Conservation (phyloP, 2,329 filamentous ascomycete species). For the Hortaea werneckii region DNA sequence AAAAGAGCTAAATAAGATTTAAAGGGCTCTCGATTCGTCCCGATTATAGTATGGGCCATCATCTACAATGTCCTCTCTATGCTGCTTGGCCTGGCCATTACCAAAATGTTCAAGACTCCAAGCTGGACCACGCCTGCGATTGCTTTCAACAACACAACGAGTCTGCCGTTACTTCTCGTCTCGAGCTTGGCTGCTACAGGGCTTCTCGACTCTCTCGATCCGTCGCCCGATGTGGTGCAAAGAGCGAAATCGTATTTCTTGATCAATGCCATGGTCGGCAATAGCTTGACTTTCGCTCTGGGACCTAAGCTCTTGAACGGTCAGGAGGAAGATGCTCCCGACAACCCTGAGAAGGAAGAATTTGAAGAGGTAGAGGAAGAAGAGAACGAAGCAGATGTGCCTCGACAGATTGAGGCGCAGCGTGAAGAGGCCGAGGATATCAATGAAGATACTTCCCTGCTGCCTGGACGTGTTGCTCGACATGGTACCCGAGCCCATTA, state of each 20-base stretch:
- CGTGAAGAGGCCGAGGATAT: conserved; percentile 19
- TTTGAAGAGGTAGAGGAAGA: conserved; percentile 9
- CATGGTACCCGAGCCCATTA: conserved; percentile 21
- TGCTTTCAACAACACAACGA: conserved; percentile 49
- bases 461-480: conserved; percentile 32
- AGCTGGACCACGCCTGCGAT: conserved; percentile 45
- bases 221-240: conserved; percentile 40
- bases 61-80: conserved; percentile 42
- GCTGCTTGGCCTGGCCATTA: conserved; percentile 34
- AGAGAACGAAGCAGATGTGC: conserved; percentile 16
- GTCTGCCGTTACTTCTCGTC: conserved; percentile 42
- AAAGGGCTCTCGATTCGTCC: conserved; percentile 11
- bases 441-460: conserved; percentile 42
- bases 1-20: background rate
- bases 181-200: conserved; percentile 46
- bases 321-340: conserved; percentile 31
- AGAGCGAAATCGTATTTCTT: conserved; percentile 57
- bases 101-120: conserved; percentile 39
- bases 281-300: conserved; percentile 52
- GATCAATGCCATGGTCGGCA: conserved; percentile 54
- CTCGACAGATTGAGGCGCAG: conserved; percentile 19
- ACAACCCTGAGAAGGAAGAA: conserved; percentile 11
- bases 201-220: conserved; percentile 40
- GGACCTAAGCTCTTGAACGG: conserved; percentile 49
- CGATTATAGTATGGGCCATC: conserved; percentile 39